Evolutionary conservation across 2,329 filamentous ascomycete genomes (phyloP).

Genomic region (Fusarium domesticum): DNA sequence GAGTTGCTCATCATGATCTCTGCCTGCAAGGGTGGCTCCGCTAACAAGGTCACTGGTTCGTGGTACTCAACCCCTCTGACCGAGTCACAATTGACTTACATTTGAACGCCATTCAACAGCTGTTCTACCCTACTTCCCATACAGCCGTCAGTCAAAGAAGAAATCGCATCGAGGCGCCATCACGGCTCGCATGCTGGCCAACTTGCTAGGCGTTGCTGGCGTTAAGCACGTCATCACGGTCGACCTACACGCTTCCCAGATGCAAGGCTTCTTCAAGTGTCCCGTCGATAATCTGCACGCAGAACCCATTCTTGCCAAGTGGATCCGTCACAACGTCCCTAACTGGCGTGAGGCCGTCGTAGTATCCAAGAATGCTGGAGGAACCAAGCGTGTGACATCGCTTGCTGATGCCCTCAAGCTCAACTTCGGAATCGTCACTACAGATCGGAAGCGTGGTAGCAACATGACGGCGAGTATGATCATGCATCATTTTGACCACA

Average conservation of each 20-base stretch:
- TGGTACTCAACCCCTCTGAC: conserved; percentile 18
- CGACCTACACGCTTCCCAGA: conserved; percentile 94
- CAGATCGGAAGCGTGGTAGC: conserved; percentile 66
- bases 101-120: conserved; percentile 47
- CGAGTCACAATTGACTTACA: conserved; percentile 17
- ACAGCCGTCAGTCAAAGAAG: conserved; percentile 98
- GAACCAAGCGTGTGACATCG: conserved; percentile 94
- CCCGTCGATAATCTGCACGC: conserved; percentile 97
- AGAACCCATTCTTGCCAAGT: conserved; percentile 90
- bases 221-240: conserved; percentile 98
- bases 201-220: conserved; percentile 87
- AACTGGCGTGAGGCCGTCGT: conserved; percentile 91
- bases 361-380: conserved; percentile 96
- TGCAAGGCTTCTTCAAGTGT: conserved; percentile 98
- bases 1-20: conserved; percentile 99
- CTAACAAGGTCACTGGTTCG: conserved; percentile 92
- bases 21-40: conserved; percentile 95
- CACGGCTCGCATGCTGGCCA: conserved; percentile 94
- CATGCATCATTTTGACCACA: conserved; percentile 63
- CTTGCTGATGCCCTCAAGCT: conserved; percentile 93
- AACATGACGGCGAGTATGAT: conserved; percentile 80
- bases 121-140: conserved; percentile 94
- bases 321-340: conserved; percentile 86
- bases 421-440: conserved; percentile 95
- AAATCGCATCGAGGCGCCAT: conserved; percentile 96